These are phyloP conservation scores for Mangifera indica DNA, from an alignment of 345 rosid species.

Conservation along the genomic window DNA sequence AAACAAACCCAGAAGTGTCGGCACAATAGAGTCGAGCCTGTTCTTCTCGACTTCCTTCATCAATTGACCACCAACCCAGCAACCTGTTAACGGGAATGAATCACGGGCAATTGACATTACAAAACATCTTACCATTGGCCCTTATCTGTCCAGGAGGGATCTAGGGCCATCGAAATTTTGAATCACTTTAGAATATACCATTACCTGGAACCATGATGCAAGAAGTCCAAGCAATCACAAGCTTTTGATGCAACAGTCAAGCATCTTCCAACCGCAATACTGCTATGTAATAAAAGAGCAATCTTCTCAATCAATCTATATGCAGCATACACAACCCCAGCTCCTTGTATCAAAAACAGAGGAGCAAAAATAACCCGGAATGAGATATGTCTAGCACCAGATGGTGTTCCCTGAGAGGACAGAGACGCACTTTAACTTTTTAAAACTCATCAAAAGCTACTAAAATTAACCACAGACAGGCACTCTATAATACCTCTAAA, in stretches of 20 bases:
- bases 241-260: slow-evolving; percentile 46
- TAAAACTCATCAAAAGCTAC: not conserved
- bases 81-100: slow-evolving; percentile 43
- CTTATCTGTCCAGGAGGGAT: not conserved
- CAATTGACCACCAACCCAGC: slow-evolving; percentile 97
- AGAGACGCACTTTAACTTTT: slow-evolving; percentile 13
- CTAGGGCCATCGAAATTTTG: slow-evolving; percentile 13
- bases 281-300: slow-evolving; percentile 38
- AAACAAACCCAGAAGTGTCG: slow-evolving; percentile 58
- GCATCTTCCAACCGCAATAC: slow-evolving; percentile 49
- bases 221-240: slow-evolving; percentile 64
- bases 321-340: slow-evolving; percentile 64
- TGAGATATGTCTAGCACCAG: slow-evolving; percentile 60
- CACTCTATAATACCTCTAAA: slow-evolving; percentile 59
- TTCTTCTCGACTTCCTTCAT: slow-evolving; percentile 89
- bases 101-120: slow-evolving; percentile 7
- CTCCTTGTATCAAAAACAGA: slow-evolving; percentile 75
- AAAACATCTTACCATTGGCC: not conserved
- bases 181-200: slow-evolving; percentile 5
- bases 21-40: slow-evolving; percentile 74
- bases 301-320: slow-evolving; percentile 66
- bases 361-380: slow-evolving; percentile 59
- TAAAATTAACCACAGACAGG: not conserved
- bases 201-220: slow-evolving; percentile 83
- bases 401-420: slow-evolving; percentile 69